Percentiles rank a stretch among this genome's conserved stretches.
phyloP scores from a whole-genome alignment of 805 yeast species.

The Candida odintsovae region DNA sequence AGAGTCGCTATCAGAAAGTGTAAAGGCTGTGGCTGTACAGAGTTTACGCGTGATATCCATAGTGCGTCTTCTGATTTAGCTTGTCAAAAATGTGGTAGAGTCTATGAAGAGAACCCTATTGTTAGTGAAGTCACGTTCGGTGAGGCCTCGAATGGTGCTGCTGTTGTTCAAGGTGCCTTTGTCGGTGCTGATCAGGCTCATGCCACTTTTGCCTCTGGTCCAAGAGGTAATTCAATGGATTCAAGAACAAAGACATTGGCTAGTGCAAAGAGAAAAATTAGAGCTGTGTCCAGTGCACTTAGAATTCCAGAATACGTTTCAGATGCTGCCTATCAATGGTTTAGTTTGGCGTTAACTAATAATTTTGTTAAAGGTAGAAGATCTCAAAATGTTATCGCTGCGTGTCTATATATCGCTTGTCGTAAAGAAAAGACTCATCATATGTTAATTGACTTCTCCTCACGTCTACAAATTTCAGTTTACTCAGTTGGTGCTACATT shows the following conservation, averaged over 20 bases:
- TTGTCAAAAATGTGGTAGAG: constrained; percentile 81
- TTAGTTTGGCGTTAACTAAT: constrained; percentile 74
- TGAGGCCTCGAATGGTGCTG: constrained; percentile 90
- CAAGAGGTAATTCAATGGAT: constrained; percentile 68
- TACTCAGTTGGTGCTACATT: constrained; percentile 95
- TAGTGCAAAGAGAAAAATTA: constrained; percentile 75
- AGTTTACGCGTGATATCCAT: constrained; percentile 44
- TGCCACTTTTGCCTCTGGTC: constrained; percentile 61
- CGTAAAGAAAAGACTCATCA: constrained; percentile 87
- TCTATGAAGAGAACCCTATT: constrained; percentile 86
- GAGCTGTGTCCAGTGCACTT: constrained; percentile 73
- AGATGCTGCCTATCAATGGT: constrained; percentile 87
- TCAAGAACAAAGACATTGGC: constrained; percentile 84
- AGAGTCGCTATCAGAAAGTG: constrained; percentile 24
- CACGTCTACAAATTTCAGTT: constrained; percentile 84
- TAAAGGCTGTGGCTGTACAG: constrained; percentile 47
- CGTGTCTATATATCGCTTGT: constrained; percentile 93
- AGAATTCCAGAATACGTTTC: constrained; percentile 78
- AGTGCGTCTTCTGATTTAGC: constrained; percentile 71
- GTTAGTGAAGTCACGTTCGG: constrained; percentile 95
- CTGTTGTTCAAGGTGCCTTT: constrained; percentile 92
- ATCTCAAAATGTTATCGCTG: constrained; percentile 91
- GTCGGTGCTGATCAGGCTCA: constrained; percentile 82
- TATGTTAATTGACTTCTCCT: constrained; percentile 93
- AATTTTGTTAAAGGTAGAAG: constrained; percentile 97